phyloP scores from a whole-genome alignment of 1,139 yeast genomes.

The Keqinozyma sinolaborantium region DNA sequence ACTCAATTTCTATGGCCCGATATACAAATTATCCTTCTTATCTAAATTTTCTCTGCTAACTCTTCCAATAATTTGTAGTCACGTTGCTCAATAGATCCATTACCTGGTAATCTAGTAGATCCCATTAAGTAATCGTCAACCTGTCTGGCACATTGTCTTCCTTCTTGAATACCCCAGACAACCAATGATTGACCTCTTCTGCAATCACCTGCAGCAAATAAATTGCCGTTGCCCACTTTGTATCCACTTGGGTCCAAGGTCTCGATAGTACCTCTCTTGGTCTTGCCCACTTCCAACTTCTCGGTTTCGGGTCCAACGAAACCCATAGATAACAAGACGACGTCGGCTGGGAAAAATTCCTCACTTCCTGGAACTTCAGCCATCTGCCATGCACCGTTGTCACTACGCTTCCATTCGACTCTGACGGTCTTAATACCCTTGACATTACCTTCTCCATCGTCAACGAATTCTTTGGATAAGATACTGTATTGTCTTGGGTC shows the following conservation, averaged over 20 bases:
- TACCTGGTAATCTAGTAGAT: slow-evolving; percentile 81
- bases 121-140: slow-evolving; percentile 83
- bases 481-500: slow-evolving; percentile 98
- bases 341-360: slow-evolving; percentile 91
- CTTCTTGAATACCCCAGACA: slow-evolving; percentile 99
- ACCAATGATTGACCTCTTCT: slow-evolving; percentile 98
- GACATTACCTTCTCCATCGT: slow-evolving; percentile 91
- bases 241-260: slow-evolving; percentile 69
- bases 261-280: slow-evolving; percentile 82
- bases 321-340: slow-evolving; percentile 94
- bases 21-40: too few species aligned
- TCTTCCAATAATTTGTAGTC: slow-evolving; percentile 72
- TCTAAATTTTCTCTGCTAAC: slow-evolving; percentile 59
- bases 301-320: slow-evolving; percentile 95
- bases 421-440: slow-evolving; percentile 92
- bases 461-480: slow-evolving; percentile 90
- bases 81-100: slow-evolving; percentile 88
- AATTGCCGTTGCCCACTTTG: slow-evolving; percentile 60
- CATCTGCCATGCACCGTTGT: slow-evolving; percentile 98
- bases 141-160: slow-evolving; percentile 96
- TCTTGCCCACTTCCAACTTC: slow-evolving; percentile 66
- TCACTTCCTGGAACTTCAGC: slow-evolving; percentile 95
- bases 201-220: slow-evolving; percentile 97
- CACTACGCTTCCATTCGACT: slow-evolving; percentile 97
- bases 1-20: too few species aligned